These are phyloP conservation scores for Zoysia matrella DNA, from an alignment of 202 grass and related monocot genomes.

Conservation along the genomic window DNA sequence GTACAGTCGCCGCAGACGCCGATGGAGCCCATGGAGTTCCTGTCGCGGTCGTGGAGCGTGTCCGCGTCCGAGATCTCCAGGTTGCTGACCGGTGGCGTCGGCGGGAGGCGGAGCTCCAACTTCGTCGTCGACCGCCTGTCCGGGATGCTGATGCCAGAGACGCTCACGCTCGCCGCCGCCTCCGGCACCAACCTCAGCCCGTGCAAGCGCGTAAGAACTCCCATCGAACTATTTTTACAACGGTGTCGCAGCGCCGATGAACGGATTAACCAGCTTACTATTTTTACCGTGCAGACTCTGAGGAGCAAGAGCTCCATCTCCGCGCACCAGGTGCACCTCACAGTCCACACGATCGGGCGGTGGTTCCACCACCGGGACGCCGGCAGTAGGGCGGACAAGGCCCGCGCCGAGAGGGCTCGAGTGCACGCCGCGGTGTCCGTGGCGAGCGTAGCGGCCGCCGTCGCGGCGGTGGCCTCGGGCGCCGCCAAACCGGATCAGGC, in stretches of 20 bases:
- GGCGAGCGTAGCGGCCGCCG: constrained; percentile 81
- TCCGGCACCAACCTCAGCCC: constrained; percentile 44
- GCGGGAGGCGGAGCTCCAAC: constrained; percentile 69
- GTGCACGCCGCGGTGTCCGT: constrained; percentile 81
- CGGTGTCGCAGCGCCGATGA: not conserved
- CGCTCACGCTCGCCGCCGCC: constrained; percentile 64
- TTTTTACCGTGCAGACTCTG: constrained; percentile 48
- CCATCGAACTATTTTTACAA: not conserved
- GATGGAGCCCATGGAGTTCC: constrained; percentile 91
- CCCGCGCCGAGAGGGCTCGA: constrained; percentile 73
- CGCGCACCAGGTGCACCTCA: constrained; percentile 25
- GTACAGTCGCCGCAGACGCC: constrained; percentile 64
- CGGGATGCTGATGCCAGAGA: constrained; percentile 77
- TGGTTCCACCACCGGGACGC: constrained; percentile 89
- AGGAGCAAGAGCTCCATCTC: constrained; percentile 57
- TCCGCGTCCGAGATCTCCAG: constrained; percentile 87
- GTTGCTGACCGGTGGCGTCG: constrained; percentile 53
- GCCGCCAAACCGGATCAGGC: constrained; percentile 9
- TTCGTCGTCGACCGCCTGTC: constrained; percentile 83
- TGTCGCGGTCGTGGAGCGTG: constrained; percentile 84
- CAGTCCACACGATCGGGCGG: constrained; percentile 52
- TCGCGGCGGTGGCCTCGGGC: constrained; percentile 59
- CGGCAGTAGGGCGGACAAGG: constrained; percentile 60
- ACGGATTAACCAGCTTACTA: not conserved
- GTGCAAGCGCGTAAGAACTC: constrained; percentile 55